Evolutionary conservation across 371 early-diverging fungal species (phyloP), one percentile per base, ranked within the genome.

Genomic region (Mucor irregularis): DNA sequence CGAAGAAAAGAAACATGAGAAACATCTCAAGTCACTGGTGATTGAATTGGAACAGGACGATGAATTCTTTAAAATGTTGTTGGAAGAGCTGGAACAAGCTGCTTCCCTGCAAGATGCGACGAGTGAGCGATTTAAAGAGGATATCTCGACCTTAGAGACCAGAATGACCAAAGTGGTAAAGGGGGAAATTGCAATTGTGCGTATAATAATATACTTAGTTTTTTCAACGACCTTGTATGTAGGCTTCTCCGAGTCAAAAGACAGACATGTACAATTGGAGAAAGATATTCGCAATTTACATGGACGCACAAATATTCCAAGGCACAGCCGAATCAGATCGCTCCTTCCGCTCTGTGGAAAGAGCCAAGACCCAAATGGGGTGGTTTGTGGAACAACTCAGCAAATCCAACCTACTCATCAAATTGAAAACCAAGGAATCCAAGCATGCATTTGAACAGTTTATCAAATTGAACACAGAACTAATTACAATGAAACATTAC

Each of bases 191-290:
- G n/a, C n/a, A n/a, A n/a, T n/a, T n/a, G n/a, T n/a, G n/a, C n/a
- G n/a, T n/a, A n/a, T n/a, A n/a, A n/a, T n/a, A n/a, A n/a, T n/a
- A n/a, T n/a, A n/a, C n/a, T n/a, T n/a, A n/a, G n/a, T n/a, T n/a
- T n/a, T n/a, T n/a, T n/a, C n/a, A 45, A 56, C 26, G 24, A 9
- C 26, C 35, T 31, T 26, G 10, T 45, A 19, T 10, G 19, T 49
- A 73, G 69, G 68, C 67, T 0, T 49, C 74, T 17, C 86, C 90
- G 1, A 77, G 78, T 1, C 80, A 82, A 38, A 82, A 82, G 50
- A 71, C 80, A 29, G 89, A 90, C 54, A 81, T 89, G 71, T 85
- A 88, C 49, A 64, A 76, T 14, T 90, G 91, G 91, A 76, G 91
- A 25, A 78, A 83, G 51, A 84, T 91, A 24, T 84, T 91, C 31